Percentiles rank a stretch among this genome's conserved stretches.
These are phyloP conservation scores for Piedraia hortae DNA, from an alignment of 2,329 filamentous ascomycete genomes.

Conservation along the genomic window DNA sequence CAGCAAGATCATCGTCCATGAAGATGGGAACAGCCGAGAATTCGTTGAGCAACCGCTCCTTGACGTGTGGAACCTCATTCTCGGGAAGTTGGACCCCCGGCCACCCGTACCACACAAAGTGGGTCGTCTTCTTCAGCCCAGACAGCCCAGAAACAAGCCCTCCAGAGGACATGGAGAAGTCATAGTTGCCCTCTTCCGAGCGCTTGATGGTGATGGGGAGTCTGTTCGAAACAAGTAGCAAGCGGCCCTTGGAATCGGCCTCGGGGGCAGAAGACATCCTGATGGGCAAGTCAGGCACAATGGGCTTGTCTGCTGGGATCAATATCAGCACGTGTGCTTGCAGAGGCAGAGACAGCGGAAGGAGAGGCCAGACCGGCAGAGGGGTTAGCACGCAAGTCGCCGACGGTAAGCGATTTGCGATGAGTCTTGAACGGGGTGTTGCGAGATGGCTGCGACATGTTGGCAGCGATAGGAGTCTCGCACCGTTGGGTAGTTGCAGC, in stretches of 20 bases:
- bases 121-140: conserved; percentile 71
- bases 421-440: conserved; percentile 1
- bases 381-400: conserved; percentile 2
- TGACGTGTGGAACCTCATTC: conserved; percentile 46
- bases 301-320: conserved; percentile 1
- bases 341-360: neutral
- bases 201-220: conserved; percentile 92
- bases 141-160: conserved; percentile 83
- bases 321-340: neutral
- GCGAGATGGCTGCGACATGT: too few species aligned
- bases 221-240: conserved; percentile 80
- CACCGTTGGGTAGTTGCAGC: too few species aligned
- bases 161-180: conserved; percentile 88
- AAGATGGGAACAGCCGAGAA: conserved; percentile 81
- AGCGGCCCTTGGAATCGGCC: conserved; percentile 17
- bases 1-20: conserved; percentile 74
- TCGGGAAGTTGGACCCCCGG: conserved; percentile 79
- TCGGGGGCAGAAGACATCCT: too few species aligned
- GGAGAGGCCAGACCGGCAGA: conserved; percentile 1
- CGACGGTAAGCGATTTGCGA: conserved; percentile 2
- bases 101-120: conserved; percentile 98
- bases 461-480: too few species aligned
- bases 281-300: conserved; percentile 8
- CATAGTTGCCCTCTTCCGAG: conserved; percentile 69
- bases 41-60: conserved; percentile 54